These are phyloP conservation scores for Aspergillus proliferans DNA, from an alignment of 2,329 filamentous ascomycete genomes.

Conservation along the genomic window DNA sequence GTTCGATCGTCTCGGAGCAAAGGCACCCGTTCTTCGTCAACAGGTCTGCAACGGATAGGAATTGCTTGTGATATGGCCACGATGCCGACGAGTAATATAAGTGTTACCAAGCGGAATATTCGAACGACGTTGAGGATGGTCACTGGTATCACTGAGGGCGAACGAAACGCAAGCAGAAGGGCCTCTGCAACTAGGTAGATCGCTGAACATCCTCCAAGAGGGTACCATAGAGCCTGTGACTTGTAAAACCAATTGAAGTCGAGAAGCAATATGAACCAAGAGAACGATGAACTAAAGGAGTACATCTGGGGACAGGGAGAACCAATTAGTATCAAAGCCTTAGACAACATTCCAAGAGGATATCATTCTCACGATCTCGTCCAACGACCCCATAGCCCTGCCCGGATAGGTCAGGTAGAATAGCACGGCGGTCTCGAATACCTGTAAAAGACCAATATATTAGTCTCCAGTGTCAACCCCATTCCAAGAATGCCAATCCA, in stretches of 20 bases:
- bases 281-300: constrained; percentile 55
- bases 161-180: constrained; percentile 38
- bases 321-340: neutral
- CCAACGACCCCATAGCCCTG: neutral
- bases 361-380: constrained; percentile 3
- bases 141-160: constrained; percentile 19
- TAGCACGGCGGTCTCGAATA: constrained; percentile 12
- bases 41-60: neutral
- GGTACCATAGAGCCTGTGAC: constrained; percentile 49
- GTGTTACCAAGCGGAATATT: constrained; percentile 10
- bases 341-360: neutral
- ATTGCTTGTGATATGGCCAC: constrained; percentile 6
- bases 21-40: constrained; percentile 16
- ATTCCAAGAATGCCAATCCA: neutral
- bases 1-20: constrained; percentile 10
- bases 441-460: neutral
- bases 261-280: constrained; percentile 58
- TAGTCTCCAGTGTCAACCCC: neutral
- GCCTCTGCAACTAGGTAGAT: constrained; percentile 55
- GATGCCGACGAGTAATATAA: constrained; percentile 12
- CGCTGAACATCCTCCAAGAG: constrained; percentile 58
- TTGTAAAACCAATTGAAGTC: constrained; percentile 32
- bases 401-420: constrained; percentile 4
- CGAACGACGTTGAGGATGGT: constrained; percentile 6
- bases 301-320: constrained; percentile 39